phyloP scores from a whole-genome alignment of 179 eudicot species.

The Beta lomatogona region DNA sequence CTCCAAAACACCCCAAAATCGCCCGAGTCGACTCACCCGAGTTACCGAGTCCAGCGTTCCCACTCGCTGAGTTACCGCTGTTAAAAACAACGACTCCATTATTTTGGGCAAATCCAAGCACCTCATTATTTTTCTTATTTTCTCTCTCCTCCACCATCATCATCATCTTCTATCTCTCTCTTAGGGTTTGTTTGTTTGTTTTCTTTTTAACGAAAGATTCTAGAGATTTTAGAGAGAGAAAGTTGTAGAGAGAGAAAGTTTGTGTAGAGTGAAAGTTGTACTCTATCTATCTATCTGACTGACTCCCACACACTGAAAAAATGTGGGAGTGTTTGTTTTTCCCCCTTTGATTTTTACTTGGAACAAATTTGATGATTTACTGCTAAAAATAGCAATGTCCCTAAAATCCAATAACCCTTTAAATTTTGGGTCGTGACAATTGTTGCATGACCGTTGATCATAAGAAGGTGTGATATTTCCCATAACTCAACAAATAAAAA shows the following conservation, averaged over 20 bases:
- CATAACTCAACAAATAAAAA: not conserved
- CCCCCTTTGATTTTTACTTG: not conserved
- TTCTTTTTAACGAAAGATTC: not conserved
- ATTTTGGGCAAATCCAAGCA: not conserved
- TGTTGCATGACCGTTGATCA: slow-evolving; percentile 34
- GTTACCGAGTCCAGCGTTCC: not conserved
- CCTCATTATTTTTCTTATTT: slow-evolving; percentile 33
- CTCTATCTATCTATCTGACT: not conserved
- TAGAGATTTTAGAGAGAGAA: slow-evolving; percentile 17
- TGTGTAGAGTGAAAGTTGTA: not conserved
- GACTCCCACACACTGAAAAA: slow-evolving; percentile 30
- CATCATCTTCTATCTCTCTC: slow-evolving; percentile 8
- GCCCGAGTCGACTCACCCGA: slow-evolving; percentile 16
- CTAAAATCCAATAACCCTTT: slow-evolving; percentile 22
- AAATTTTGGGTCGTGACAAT: not conserved
- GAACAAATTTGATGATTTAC: slow-evolving; percentile 15
- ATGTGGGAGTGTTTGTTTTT: slow-evolving; percentile 24
- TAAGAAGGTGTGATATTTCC: slow-evolving; percentile 26
- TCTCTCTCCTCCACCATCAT: slow-evolving; percentile 27
- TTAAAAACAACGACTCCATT: not conserved
- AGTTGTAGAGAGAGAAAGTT: not conserved
- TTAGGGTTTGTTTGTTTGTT: not conserved
- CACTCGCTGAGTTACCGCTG: not conserved
- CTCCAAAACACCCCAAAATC: slow-evolving; percentile 27
- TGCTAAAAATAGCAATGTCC: slow-evolving; percentile 37